phyloP scores from a whole-genome alignment of 371 early-diverging fungal genomes.

The Syncephalastrum sp. region DNA sequence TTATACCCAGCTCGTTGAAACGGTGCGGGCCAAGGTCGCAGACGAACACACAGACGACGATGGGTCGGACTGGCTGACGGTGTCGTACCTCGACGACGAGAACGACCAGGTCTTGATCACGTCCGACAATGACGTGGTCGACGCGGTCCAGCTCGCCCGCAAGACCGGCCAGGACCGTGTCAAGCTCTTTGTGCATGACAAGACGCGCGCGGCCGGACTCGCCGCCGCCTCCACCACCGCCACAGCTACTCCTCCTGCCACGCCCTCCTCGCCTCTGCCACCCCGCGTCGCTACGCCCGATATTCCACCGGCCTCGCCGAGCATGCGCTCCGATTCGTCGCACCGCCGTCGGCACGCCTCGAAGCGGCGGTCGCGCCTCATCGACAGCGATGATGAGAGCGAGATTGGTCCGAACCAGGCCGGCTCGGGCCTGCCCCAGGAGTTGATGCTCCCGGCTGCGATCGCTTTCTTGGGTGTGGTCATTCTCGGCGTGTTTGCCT shows the following conservation, averaged over 20 bases:
- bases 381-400: neutral
- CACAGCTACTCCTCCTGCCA: neutral
- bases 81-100: conserved; percentile 88
- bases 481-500: conserved; percentile 59
- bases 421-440: conserved; percentile 40
- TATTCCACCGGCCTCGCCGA: no score
- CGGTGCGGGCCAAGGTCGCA: conserved; percentile 20
- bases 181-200: conserved; percentile 58
- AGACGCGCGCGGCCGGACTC: neutral
- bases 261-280: conserved; percentile 6
- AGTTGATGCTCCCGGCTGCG: conserved; percentile 61
- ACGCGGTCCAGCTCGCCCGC: conserved; percentile 76
- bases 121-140: conserved; percentile 72
- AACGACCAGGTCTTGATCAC: conserved; percentile 73
- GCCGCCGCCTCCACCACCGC: conserved; percentile 2
- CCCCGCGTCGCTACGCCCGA: no score
- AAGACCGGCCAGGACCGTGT: conserved; percentile 69
- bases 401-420: neutral
- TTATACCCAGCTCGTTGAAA: conserved; percentile 17
- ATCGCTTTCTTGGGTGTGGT: conserved; percentile 57
- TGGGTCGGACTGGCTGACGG: conserved; percentile 36
- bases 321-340: no score
- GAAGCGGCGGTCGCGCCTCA: no score
- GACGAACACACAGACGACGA: conserved; percentile 16
- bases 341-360: no score